Evolutionary conservation across 2,329 filamentous ascomycete species (phyloP).

Genomic region (Microsporum audouinii): DNA sequence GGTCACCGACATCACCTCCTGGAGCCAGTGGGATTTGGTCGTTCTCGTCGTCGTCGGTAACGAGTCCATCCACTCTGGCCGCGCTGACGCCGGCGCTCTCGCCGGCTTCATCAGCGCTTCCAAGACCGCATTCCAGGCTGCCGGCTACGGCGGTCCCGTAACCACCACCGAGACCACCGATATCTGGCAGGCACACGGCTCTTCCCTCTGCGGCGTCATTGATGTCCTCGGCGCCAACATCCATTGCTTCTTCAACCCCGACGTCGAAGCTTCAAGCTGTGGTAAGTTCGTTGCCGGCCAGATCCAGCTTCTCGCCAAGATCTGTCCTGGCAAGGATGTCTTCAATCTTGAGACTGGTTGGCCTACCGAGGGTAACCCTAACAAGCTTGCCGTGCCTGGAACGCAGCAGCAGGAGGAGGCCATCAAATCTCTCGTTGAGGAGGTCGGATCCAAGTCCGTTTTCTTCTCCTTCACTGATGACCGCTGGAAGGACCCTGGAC

Average conservation of each 20-base stretch:
- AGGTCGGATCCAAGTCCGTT: conserved; percentile 56
- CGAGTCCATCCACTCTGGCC: conserved; percentile 71
- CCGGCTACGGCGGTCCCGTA: conserved; percentile 61
- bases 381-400: conserved; percentile 62
- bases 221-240: conserved; percentile 78
- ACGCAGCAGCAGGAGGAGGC: conserved; percentile 56
- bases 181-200: conserved; percentile 55
- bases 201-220: conserved; percentile 56
- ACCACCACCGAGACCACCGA: conserved; percentile 81
- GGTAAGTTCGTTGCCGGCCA: conserved; percentile 66
- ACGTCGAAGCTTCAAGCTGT: conserved; percentile 51
- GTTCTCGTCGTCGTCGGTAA: conserved; percentile 79
- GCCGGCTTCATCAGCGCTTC: conserved; percentile 56
- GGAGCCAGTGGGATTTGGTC: conserved; percentile 61
- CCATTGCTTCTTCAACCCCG: conserved; percentile 85
- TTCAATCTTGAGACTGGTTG: conserved; percentile 87
- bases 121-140: conserved; percentile 49
- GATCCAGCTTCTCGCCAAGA: conserved; percentile 55
- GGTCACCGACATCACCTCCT: conserved; percentile 59
- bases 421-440: conserved; percentile 56
- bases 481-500: conserved; percentile 63
- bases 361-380: conserved; percentile 59
- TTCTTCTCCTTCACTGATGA: conserved; percentile 78
- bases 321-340: conserved; percentile 61
- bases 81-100: conserved; percentile 54